A percentile compares a stretch with the other conserved stretches of the same genome.
phyloP scores from a whole-genome alignment of 2,329 filamentous ascomycete genomes.

The Ceratocystis diversiconidia region DNA sequence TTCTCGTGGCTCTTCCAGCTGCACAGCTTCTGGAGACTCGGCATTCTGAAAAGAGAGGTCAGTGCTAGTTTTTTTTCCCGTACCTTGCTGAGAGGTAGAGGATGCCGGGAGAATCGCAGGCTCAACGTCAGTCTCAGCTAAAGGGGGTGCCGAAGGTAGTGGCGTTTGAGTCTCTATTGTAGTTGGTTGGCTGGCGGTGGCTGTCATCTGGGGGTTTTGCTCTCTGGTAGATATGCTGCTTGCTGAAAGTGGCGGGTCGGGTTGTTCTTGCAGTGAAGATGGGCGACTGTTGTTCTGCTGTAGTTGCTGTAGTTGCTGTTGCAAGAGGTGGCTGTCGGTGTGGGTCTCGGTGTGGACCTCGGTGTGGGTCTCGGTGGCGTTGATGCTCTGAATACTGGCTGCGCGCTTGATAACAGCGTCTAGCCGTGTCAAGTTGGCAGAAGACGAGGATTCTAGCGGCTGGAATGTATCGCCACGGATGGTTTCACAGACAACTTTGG shows the following conservation, averaged over 20 bases:
- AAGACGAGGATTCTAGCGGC: slow-evolving; percentile 30
- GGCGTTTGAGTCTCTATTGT: background rate
- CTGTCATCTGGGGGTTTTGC: background rate
- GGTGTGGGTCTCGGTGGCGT: background rate
- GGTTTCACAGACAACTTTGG: slow-evolving; percentile 45
- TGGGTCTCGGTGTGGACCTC: background rate
- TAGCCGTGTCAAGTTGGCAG: slow-evolving; percentile 38
- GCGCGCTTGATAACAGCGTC: slow-evolving; percentile 25
- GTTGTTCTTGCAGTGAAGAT: background rate
- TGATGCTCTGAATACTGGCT: slow-evolving; percentile 23
- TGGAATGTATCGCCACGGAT: slow-evolving; percentile 43
- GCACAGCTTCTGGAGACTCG: background rate
- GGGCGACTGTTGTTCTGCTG: background rate
- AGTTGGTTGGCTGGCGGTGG: background rate
- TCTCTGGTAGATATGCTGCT: background rate
- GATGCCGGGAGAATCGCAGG: too few species aligned
- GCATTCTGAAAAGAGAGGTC: too few species aligned
- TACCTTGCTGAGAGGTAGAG: too few species aligned
- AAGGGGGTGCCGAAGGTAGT: background rate
- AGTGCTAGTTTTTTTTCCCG: too few species aligned
- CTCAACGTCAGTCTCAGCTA: too few species aligned
- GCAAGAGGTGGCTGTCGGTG: background rate
- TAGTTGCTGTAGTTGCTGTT: too few species aligned
- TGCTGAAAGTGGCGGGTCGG: background rate
- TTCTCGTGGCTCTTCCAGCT: background rate